These are phyloP conservation scores for Pseudogymnoascus sp. DNA, from an alignment of 2,329 filamentous ascomycete species.

Conservation along the genomic window DNA sequence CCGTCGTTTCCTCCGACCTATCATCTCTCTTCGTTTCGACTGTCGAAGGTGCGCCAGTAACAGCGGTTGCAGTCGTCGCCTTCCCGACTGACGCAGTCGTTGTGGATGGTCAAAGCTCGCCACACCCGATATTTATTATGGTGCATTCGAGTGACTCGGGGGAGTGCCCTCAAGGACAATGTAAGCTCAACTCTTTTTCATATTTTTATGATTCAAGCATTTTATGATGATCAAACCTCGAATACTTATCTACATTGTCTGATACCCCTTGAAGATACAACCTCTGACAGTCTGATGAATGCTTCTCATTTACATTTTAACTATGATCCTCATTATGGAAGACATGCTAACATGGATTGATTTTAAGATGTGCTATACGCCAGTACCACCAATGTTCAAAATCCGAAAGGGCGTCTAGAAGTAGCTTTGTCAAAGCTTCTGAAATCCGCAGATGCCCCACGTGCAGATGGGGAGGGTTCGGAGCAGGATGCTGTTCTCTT, in stretches of 20 bases:
- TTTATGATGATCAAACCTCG: conserved; percentile 74
- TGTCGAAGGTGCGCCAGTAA: conserved; percentile 65
- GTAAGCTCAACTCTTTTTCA: conserved; percentile 52
- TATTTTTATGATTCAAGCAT: conserved; percentile 23
- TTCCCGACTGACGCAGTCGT: conserved; percentile 48
- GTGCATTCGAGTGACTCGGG: conserved; percentile 85
- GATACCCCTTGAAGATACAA: conserved; percentile 76
- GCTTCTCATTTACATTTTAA: conserved; percentile 21
- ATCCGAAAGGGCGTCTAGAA: conserved; percentile 18
- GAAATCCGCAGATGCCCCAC: not conserved
- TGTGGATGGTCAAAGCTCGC: conserved; percentile 27
- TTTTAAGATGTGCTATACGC: conserved; percentile 28
- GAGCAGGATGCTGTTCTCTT: conserved; percentile 34
- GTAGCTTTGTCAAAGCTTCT: conserved; percentile 37
- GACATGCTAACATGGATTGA: conserved; percentile 18
- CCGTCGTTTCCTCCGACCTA: conserved; percentile 60
- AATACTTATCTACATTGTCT: conserved; percentile 99
- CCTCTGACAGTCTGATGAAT: conserved; percentile 83
- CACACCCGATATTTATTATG: conserved; percentile 48
- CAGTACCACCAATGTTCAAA: conserved; percentile 18
- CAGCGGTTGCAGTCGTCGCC: conserved; percentile 64
- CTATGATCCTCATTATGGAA: conserved; percentile 8
- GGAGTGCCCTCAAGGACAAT: conserved; percentile 80
- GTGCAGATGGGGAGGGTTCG: conserved; percentile 18
- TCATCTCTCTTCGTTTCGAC: conserved; percentile 57